Conservation (phyloP, 371 early-diverging fungal genomes). For the Dentiscutata heterogama region DNA sequence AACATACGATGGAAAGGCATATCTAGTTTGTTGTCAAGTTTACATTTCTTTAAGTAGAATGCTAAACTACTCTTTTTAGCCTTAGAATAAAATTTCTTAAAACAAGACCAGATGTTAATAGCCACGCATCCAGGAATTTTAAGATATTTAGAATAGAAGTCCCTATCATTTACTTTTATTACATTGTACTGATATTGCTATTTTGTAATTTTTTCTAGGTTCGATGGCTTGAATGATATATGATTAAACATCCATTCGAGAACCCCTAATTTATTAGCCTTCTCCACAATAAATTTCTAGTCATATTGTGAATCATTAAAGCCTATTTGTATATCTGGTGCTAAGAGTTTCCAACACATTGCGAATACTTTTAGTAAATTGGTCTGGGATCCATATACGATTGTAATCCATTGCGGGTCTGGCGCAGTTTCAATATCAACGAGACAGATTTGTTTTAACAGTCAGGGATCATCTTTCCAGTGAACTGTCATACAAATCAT, state of each 20-base stretch:
- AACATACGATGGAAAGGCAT: not conserved
- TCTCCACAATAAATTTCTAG: conserved; percentile 18
- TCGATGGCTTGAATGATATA: not conserved
- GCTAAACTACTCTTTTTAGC: not conserved
- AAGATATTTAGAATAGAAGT: too few relatives aligned
- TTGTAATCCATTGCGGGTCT: conserved; percentile 14
- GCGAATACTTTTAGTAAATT: conserved; percentile 39
- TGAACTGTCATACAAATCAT: conserved; percentile 42
- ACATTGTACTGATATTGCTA: not conserved
- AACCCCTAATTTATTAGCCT: not conserved
- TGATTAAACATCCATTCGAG: conserved; percentile 19
- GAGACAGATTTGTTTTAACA: not conserved
- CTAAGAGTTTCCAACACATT: conserved; percentile 7
- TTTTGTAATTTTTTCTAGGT: conserved; percentile 9
- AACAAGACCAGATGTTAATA: too few relatives aligned
- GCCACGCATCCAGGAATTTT: too few relatives aligned
- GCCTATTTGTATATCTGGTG: not conserved
- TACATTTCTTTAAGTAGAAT: not conserved
- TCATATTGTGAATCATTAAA: not conserved
- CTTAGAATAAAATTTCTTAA: too few relatives aligned
- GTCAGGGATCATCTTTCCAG: not conserved
- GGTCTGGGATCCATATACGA: conserved; percentile 12
- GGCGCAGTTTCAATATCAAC: not conserved
- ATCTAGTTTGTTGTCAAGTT: not conserved
- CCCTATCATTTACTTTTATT: too few relatives aligned